Evolutionary conservation across 2,329 filamentous ascomycete genomes (phyloP), one percentile per base, ranked within the genome.

Genomic region (Botrytis fragariae): DNA sequence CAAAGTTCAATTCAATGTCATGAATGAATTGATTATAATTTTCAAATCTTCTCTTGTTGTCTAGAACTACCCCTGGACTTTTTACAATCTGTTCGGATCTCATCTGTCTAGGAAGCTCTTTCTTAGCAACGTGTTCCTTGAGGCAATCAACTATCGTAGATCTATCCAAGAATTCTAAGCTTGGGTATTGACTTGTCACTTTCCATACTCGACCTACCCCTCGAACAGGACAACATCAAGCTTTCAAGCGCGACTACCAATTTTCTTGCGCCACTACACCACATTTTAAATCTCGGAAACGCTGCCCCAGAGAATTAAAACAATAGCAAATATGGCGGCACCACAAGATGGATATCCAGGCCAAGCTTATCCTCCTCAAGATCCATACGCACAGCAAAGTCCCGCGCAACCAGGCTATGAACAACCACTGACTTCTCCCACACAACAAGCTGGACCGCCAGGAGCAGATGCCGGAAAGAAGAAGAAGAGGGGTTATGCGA

Each of bases 401-500:
- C 80, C 82, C 71, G 73, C 80, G 76, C 80, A 83, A 82, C 76
- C 80, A 73, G 78, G 75, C 67, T 79, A 77, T 69, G 79, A 65
- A 37, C 73, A 74, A 59, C 25, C 48, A 9, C 51, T 74, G 44
- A 74, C 76, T 35, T 77, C 80, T 45, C 75, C 79, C 57, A 75
- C 80, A 61, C 78, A 81, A 73, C 76, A 76, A 70, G 72, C 77
- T 69, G 77, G 80, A 67, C 81, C 81, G 54, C 78, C 75, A 61
- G 80, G 82, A 61, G 86, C 86, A 61, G 85, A 85, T 64, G 87
- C 77, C 29, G 80, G 85, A 76, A 91, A 88, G 83, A 94, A 94
- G 86, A 98, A 97, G 89, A 97, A 97, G 88, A 89, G 94, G 86
- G 92, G 93, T 73, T 98, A 98, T 85, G 96, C 96, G 72, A 93